Evolutionary conservation across 768 basidiomycete species (phyloP).

Genomic region (Termitomyces sp.): DNA sequence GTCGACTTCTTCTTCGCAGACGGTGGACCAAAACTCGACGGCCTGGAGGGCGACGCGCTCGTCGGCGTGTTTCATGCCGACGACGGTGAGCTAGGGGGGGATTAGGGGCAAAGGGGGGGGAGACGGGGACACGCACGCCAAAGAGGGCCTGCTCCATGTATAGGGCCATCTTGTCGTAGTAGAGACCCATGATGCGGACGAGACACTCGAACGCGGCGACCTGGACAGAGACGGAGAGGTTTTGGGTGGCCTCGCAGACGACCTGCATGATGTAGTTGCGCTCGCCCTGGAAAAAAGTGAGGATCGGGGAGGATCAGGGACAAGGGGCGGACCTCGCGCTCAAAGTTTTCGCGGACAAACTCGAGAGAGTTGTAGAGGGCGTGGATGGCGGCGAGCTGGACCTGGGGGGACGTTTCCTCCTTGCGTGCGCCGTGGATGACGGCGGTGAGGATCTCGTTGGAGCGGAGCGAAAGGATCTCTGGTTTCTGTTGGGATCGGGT

Average conservation of each 20-base stretch:
- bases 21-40: constrained; percentile 99
- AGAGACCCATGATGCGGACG: constrained; percentile 94
- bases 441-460: constrained; percentile 97
- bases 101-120: constrained; percentile 13
- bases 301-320: constrained; percentile 2
- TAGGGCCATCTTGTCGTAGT: constrained; percentile 98
- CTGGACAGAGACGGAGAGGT: constrained; percentile 70
- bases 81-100: constrained; percentile 72
- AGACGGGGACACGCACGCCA: constrained; percentile 75
- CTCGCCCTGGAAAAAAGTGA: constrained; percentile 63
- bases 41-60: constrained; percentile 93
- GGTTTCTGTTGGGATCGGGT: constrained; percentile 63
- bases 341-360: constrained; percentile 97
- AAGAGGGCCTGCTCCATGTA: constrained; percentile 99
- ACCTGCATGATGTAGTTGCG: constrained; percentile 99
- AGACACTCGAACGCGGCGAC: constrained; percentile 96
- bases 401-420: constrained; percentile 87
- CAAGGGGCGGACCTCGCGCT: constrained; percentile 82
- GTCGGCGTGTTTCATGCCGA: constrained; percentile 94
- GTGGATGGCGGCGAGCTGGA: constrained; percentile 89
- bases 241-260: constrained; percentile 97
- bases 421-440: constrained; percentile 98
- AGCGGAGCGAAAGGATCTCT: constrained; percentile 79
- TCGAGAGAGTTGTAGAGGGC: constrained; percentile 94
- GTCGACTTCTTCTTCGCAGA: constrained; percentile 96